phyloP scores from a whole-genome alignment of 163 green algal genomes.

The Scenedesmus sp. region DNA sequence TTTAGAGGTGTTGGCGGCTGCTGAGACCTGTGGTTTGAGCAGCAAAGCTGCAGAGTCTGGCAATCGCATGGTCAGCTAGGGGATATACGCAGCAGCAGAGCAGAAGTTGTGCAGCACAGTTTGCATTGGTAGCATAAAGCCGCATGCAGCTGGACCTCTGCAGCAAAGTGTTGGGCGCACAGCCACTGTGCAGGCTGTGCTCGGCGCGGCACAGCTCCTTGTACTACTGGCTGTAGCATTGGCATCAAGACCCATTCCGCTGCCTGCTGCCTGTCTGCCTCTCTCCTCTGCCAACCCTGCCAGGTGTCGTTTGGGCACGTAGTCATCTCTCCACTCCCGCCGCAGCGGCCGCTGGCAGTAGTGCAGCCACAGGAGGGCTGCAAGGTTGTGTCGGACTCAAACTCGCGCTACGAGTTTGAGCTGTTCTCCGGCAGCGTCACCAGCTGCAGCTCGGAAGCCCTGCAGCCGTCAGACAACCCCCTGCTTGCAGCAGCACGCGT shows the following conservation, averaged over 20 bases:
- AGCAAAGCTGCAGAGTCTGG: not conserved
- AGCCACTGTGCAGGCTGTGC: too few species aligned
- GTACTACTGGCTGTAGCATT: too few species aligned
- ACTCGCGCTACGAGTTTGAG: conserved; percentile 87
- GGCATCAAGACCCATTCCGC: too few species aligned
- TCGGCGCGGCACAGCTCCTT: too few species aligned
- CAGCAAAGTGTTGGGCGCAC: not conserved
- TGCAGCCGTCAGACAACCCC: conserved; percentile 64
- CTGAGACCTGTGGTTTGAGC: not conserved
- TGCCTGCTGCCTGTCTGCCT: not conserved
- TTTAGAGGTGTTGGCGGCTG: not conserved
- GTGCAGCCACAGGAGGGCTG: conserved; percentile 88
- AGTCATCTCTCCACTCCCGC: conserved; percentile 75
- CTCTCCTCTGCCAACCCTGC: not conserved
- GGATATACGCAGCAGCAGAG: not conserved
- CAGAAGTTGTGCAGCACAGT: not conserved
- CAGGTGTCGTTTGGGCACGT: conserved; percentile 87
- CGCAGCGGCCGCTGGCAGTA: conserved; percentile 79
- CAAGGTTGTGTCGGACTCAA: conserved; percentile 80
- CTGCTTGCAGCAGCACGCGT: conserved; percentile 65
- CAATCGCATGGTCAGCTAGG: not conserved
- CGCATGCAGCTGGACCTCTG: not conserved
- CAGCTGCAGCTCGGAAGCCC: conserved; percentile 71
- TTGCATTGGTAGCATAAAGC: not conserved
- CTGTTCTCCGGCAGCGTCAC: conserved; percentile 82